These are phyloP conservation scores for Dryas alaskensis DNA, from an alignment of 306 rosid species.

Conservation along the genomic window DNA sequence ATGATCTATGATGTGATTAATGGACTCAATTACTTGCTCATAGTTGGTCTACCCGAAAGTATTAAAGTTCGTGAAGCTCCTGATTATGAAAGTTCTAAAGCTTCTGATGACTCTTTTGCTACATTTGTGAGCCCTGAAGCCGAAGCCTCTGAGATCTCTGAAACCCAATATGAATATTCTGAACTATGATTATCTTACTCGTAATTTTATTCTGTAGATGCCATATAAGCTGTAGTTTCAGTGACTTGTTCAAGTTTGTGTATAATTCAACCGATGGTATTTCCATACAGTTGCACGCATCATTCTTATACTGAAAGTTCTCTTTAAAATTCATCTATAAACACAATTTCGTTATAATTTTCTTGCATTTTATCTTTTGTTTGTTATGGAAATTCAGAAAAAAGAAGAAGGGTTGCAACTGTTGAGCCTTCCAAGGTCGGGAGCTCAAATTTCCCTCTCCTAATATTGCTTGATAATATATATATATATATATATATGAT, in stretches of 20 bases:
- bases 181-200: conserved; percentile 36
- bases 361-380: not conserved
- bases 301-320: not conserved
- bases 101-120: conserved; percentile 21
- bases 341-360: not conserved
- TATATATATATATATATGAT: no score
- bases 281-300: not conserved
- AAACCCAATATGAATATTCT: conserved; percentile 34
- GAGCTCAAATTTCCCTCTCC: no score
- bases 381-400: not conserved
- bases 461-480: no score
- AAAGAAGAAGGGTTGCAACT: not conserved
- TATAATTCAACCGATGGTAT: not conserved
- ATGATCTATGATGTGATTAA: conserved; percentile 78
- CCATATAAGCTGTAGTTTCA: not conserved
- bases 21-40: conserved; percentile 66
- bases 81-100: conserved; percentile 35
- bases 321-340: not conserved
- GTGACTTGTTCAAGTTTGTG: conserved; percentile 9
- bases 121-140: conserved; percentile 21
- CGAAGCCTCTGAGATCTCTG: conserved; percentile 40
- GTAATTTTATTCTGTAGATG: conserved; percentile 3
- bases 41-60: conserved; percentile 31
- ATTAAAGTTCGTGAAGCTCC: conserved; percentile 33
- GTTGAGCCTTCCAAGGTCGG: no score